Base-by-base conservation (phyloP, 2,329 filamentous ascomycete genomes). In the Nemania serpens region DNA sequence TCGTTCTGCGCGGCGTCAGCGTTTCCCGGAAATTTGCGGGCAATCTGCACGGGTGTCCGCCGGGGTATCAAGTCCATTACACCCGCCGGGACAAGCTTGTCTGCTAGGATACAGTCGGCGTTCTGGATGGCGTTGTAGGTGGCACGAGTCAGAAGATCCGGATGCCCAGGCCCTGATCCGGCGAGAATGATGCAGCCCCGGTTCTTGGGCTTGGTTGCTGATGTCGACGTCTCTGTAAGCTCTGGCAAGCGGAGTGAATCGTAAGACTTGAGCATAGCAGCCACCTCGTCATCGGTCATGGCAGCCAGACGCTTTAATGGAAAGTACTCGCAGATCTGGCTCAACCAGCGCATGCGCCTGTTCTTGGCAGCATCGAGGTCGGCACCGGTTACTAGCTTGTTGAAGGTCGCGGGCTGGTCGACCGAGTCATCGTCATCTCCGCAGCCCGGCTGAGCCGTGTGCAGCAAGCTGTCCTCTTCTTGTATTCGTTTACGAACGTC, bases 281-380 rank as follows among this genome's bases (percentile, higher is more conserved):
- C 86, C 6, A 97, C 87, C 68, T 98, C 93, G 9, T 84, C 83
- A 70, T 97, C 91, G 3, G 85, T 89, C 65, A 98, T 89, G 42
- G 84, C 82, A 7, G 93, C 92, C 1, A 99, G 84, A 17, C 91
- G 86, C 65, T 88, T 88, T 25, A 99, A 82, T 1, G 95, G 93
- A 95, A 95, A 99, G 77, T 99, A 99, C 79, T 99, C 95, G 82
- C 95, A 99, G 54, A 99, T 92, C 74, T 99, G 95, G 18, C 90
- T 87, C 1, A 99, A 81, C 95, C 95, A 99, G 59, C 95, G 86
- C 81, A 96, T 93, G 53, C 95, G 85, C 61, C 94, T 83, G 20
- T 85, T 93, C 73, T 92, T 92, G 15, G 87, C 85, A 2, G 88
- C 88, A 61, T 90, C 88, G 0, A 84, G 78, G 70, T 95, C 91